Evolutionary conservation across 768 basidiomycete species (phyloP).

Genomic region (Macrolepiota albuminosa): DNA sequence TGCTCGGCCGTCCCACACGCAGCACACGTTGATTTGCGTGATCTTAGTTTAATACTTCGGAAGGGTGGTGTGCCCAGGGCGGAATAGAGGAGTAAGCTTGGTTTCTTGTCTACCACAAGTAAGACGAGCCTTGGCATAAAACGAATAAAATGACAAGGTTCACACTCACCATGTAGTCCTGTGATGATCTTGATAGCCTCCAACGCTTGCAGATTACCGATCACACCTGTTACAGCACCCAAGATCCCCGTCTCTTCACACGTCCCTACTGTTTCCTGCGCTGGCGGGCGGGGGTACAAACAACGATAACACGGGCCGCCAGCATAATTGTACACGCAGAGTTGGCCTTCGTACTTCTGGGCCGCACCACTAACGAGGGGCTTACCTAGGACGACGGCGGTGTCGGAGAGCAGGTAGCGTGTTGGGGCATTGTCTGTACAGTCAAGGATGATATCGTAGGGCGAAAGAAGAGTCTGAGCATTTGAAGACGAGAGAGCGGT

Average conservation of each 20-base stretch:
- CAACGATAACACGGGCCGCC: slow-evolving; percentile 92
- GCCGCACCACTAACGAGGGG: slow-evolving; percentile 57
- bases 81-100: slow-evolving; percentile 41
- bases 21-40: slow-evolving; percentile 63
- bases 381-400: slow-evolving; percentile 65
- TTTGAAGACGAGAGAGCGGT: slow-evolving; percentile 56
- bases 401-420: slow-evolving; percentile 90
- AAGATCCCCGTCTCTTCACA: slow-evolving; percentile 90
- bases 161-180: slow-evolving; percentile 25
- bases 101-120: slow-evolving; percentile 42
- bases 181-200: slow-evolving; percentile 70
- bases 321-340: slow-evolving; percentile 69
- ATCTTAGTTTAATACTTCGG: slow-evolving; percentile 77
- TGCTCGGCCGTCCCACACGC: slow-evolving; percentile 63
- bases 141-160: slow-evolving; percentile 27
- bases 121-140: slow-evolving; percentile 55
- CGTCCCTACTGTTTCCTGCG: slow-evolving; percentile 55
- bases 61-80: slow-evolving; percentile 67
- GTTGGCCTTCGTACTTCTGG: slow-evolving; percentile 77
- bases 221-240: slow-evolving; percentile 84
- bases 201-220: slow-evolving; percentile 85
- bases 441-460: slow-evolving; percentile 16
- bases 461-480: slow-evolving; percentile 45
- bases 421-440: slow-evolving; percentile 71
- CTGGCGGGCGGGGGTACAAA: slow-evolving; percentile 80